phyloP scores from a whole-genome alignment of 2,329 filamentous ascomycete species.

The Colletotrichum scovillei region DNA sequence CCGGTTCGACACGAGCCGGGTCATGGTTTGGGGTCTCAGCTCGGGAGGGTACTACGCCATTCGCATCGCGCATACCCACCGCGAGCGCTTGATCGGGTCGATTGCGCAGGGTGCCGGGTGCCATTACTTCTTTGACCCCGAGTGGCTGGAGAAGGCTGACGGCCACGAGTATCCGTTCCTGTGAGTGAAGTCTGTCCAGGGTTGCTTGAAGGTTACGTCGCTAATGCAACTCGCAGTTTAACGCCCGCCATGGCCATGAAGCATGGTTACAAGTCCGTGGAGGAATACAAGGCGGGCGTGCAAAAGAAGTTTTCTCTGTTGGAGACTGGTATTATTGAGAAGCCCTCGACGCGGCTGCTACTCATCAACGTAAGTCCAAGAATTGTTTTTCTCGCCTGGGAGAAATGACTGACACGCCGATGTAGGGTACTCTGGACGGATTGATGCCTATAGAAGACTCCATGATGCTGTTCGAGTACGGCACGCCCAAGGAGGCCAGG shows the following conservation, averaged over 20 bases:
- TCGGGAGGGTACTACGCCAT: constrained; percentile 77
- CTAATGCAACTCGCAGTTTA: constrained; percentile 48
- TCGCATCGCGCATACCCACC: constrained; percentile 76
- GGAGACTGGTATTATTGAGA: constrained; percentile 66
- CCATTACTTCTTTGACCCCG: constrained; percentile 64
- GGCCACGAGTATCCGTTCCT: constrained; percentile 75
- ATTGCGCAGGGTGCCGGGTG: constrained; percentile 70
- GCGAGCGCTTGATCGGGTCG: constrained; percentile 60
- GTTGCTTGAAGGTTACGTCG: not conserved
- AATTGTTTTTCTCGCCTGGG: not conserved
- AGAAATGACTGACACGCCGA: not conserved
- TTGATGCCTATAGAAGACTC: constrained; percentile 77
- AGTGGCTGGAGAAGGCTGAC: constrained; percentile 70
- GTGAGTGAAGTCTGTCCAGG: constrained; percentile 43
- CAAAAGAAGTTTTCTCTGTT: constrained; percentile 73
- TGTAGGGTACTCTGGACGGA: constrained; percentile 69
- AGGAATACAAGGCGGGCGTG: constrained; percentile 65
- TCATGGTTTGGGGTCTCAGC: constrained; percentile 74
- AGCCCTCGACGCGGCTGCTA: constrained; percentile 66
- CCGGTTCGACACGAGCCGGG: constrained; percentile 65
- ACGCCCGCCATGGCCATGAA: constrained; percentile 69
- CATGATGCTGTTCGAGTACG: constrained; percentile 72
- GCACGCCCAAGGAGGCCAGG: constrained; percentile 71
- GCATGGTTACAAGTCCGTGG: constrained; percentile 68
- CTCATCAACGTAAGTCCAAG: constrained; percentile 65